These are phyloP conservation scores for Cryphonectria japonica DNA, from an alignment of 2,329 filamentous ascomycete species.

Conservation along the genomic window DNA sequence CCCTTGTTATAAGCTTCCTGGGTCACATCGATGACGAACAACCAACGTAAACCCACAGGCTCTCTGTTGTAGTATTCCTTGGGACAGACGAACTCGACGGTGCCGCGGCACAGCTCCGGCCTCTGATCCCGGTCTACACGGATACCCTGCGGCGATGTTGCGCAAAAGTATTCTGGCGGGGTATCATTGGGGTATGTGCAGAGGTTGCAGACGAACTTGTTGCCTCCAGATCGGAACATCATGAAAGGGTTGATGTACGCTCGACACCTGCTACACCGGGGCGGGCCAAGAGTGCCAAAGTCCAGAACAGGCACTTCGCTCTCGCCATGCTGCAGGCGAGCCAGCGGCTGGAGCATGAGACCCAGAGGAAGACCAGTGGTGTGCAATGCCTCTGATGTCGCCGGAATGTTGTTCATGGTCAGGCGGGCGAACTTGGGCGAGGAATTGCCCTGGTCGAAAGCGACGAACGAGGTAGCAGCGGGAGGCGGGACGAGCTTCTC, in stretches of 20 bases:
- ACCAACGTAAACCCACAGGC: constrained; percentile 82
- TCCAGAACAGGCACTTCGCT: constrained; percentile 87
- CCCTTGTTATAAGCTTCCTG: constrained; percentile 91
- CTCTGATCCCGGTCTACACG: constrained; percentile 87
- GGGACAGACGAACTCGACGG: constrained; percentile 93
- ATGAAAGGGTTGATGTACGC: constrained; percentile 99
- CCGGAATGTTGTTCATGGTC: constrained; percentile 91
- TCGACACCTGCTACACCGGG: constrained; percentile 87
- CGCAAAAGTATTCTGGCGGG: constrained; percentile 87
- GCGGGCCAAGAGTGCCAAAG: constrained; percentile 89
- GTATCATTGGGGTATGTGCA: constrained; percentile 98
- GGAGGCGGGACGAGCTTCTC: constrained; percentile 92
- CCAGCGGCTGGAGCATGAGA: constrained; percentile 85
- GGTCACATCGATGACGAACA: constrained; percentile 93
- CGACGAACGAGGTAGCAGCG: constrained; percentile 84
- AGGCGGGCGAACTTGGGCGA: constrained; percentile 93
- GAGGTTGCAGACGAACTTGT: constrained; percentile 97
- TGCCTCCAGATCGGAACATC: constrained; percentile 92
- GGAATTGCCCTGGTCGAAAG: constrained; percentile 95
- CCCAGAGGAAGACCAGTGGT: constrained; percentile 86
- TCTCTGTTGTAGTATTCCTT: constrained; percentile 99
- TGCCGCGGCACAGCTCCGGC: constrained; percentile 87
- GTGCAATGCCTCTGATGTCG: constrained; percentile 76
- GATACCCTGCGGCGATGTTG: constrained; percentile 83
- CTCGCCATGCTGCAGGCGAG: constrained; percentile 81